Conservation (phyloP, 1,284 basidiomycete species). For the Puccinia coronata region DNA sequence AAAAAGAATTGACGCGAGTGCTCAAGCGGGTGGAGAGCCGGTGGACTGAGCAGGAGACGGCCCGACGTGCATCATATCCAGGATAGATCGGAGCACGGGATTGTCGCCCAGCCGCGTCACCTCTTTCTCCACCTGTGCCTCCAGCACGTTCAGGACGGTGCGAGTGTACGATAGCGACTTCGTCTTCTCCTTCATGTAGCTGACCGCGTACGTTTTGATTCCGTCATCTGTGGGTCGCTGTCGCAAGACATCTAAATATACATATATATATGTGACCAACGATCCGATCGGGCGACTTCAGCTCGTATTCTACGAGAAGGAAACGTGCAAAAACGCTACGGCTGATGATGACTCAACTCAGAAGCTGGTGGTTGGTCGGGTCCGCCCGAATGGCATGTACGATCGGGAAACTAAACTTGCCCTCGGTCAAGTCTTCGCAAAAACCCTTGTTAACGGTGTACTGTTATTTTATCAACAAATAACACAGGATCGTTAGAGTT, state of each 20-base stretch:
- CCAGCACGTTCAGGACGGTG: slow-evolving; percentile 66
- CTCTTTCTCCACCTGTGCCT: slow-evolving; percentile 65
- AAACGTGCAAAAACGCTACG: too few species aligned
- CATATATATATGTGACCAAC: too few species aligned
- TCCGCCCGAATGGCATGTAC: slow-evolving; percentile 83
- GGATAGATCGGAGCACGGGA: slow-evolving; percentile 61
- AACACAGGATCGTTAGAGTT: neutral
- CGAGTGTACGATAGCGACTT: slow-evolving; percentile 75
- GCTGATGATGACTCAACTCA: slow-evolving; percentile 68
- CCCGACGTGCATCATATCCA: slow-evolving; percentile 59
- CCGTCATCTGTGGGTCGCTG: slow-evolving; percentile 78
- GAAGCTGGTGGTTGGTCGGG: slow-evolving; percentile 70
- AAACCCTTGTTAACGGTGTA: slow-evolving; percentile 91
- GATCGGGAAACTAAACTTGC: slow-evolving; percentile 93
- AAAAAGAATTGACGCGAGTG: neutral
- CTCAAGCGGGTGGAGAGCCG: slow-evolving; percentile 1
- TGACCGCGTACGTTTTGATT: slow-evolving; percentile 75
- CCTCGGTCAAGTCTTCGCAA: slow-evolving; percentile 90
- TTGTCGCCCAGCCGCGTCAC: slow-evolving; percentile 68
- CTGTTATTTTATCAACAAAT: slow-evolving; percentile 60
- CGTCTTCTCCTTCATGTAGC: slow-evolving; percentile 72
- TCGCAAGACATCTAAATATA: slow-evolving; percentile 85
- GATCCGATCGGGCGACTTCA: neutral
- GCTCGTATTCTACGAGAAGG: too few species aligned
- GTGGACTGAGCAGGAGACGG: slow-evolving; percentile 24